phyloP scores from a whole-genome alignment of 1,139 yeast genomes.

The Groenewaldozyma auringiensis region DNA sequence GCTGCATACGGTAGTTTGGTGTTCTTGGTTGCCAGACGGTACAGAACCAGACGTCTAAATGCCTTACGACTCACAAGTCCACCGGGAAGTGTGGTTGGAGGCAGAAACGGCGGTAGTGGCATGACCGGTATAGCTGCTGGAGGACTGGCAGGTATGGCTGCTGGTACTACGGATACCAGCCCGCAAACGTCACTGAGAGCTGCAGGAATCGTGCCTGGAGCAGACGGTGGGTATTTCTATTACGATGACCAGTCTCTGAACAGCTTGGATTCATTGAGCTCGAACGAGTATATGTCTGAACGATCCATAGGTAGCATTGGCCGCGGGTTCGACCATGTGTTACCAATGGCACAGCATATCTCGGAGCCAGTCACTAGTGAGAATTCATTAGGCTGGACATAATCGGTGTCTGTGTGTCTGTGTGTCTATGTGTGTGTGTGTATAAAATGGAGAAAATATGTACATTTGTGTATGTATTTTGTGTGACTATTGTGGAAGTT shows the following conservation, averaged over 20 bases:
- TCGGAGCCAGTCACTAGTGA: conserved; percentile 36
- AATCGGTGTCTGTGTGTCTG: too few species aligned
- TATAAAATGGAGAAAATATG: too few species aligned
- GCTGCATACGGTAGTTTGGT: conserved; percentile 31
- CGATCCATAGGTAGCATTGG: conserved; percentile 15
- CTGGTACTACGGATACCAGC: neutral
- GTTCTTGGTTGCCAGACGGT: conserved; percentile 28
- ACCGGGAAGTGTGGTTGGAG: conserved; percentile 1
- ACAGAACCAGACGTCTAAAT: conserved; percentile 22
- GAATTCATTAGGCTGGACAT: conserved; percentile 36
- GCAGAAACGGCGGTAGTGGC: conserved; percentile 6
- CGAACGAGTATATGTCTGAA: conserved; percentile 7
- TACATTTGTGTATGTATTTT: too few species aligned
- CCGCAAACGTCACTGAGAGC: neutral
- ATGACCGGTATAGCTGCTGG: conserved; percentile 8
- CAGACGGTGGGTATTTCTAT: conserved; percentile 9
- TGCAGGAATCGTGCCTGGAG: conserved; percentile 4
- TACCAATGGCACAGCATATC: conserved; percentile 27
- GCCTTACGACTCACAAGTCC: conserved; percentile 1
- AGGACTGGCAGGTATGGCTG: neutral
- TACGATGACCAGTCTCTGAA: conserved; percentile 15
- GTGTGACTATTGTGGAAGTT: too few species aligned
- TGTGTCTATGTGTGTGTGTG: too few species aligned
- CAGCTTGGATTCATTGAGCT: conserved; percentile 10
- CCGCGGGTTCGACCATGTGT: conserved; percentile 16